phyloP scores from a whole-genome alignment of 352 stramenopile genomes.

The Globisporangium splendens region DNA sequence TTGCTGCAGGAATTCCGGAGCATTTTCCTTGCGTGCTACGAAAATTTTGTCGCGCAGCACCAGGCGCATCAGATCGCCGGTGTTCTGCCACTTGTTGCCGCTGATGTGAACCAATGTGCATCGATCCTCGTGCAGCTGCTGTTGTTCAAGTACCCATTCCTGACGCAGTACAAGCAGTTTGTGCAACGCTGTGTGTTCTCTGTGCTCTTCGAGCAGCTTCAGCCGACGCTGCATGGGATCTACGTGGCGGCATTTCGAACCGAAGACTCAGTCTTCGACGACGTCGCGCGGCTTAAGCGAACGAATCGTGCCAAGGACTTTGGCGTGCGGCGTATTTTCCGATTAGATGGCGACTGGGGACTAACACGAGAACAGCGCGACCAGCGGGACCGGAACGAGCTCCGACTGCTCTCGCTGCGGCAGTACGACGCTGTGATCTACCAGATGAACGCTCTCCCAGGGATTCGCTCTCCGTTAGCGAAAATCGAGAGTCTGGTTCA shows the following conservation, averaged over 20 bases:
- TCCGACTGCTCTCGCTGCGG: conserved; percentile 22
- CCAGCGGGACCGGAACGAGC: conserved; percentile 18
- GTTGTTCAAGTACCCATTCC: conserved; percentile 48
- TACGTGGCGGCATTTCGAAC: conserved; percentile 44
- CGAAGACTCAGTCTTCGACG: conserved; percentile 42
- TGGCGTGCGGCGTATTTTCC: conserved; percentile 37
- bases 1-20: conserved; percentile 46
- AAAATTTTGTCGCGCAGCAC: conserved; percentile 13
- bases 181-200: conserved; percentile 45
- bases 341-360: conserved; percentile 47
- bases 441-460: conserved; percentile 39
- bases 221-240: conserved; percentile 54
- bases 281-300: conserved; percentile 25
- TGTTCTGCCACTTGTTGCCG: conserved; percentile 40
- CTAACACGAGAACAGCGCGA: background rate
- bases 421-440: conserved; percentile 39
- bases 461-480: conserved; percentile 47
- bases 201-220: conserved; percentile 61
- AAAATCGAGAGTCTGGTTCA: conserved; percentile 46
- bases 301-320: conserved; percentile 31
- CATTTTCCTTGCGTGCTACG: conserved; percentile 50
- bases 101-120: conserved; percentile 50
- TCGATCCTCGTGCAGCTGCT: conserved; percentile 52
- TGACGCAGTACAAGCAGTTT: conserved; percentile 15
- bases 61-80: conserved; percentile 15